These are phyloP conservation scores for Trichoderma sp. DNA, from an alignment of 2,329 filamentous ascomycete genomes.

Conservation along the genomic window DNA sequence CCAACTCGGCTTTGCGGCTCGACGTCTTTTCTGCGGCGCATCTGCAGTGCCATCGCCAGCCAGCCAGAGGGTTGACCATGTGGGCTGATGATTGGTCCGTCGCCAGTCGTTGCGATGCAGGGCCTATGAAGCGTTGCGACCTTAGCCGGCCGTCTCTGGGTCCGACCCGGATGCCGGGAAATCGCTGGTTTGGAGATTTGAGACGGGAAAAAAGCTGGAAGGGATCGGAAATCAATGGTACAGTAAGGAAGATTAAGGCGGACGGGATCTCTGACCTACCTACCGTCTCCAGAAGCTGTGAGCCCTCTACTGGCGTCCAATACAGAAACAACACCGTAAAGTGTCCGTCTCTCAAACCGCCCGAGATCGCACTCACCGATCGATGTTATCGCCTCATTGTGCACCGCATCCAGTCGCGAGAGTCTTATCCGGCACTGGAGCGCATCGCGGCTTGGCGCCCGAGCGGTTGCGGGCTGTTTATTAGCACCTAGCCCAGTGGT, in stretches of 20 bases:
- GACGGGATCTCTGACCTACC: background rate
- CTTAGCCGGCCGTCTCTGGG: background rate
- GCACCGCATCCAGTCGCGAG: background rate
- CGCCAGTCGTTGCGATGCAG: conserved; percentile 11
- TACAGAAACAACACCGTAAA: no score
- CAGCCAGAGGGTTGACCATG: conserved; percentile 34
- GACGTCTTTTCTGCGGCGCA: background rate
- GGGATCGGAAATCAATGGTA: no score
- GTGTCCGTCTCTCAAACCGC: no score
- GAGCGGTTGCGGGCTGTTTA: background rate
- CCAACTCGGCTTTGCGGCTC: no score
- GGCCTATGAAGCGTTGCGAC: background rate
- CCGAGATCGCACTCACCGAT: background rate
- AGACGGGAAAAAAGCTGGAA: no score
- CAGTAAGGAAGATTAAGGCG: background rate
- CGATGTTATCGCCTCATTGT: background rate
- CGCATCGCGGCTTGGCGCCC: conserved; percentile 11
- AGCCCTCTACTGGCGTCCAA: no score
- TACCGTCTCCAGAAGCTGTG: no score
- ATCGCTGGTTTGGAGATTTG: background rate
- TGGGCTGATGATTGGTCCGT: conserved; percentile 34
- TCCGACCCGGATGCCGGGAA: background rate
- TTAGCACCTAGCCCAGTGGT: background rate
- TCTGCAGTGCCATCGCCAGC: conserved; percentile 13
- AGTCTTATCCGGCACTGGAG: conserved; percentile 18